Evolutionary conservation across 768 basidiomycete genomes (phyloP), one percentile per base, ranked within the genome.

Genomic region (Tulasnella calospora): DNA sequence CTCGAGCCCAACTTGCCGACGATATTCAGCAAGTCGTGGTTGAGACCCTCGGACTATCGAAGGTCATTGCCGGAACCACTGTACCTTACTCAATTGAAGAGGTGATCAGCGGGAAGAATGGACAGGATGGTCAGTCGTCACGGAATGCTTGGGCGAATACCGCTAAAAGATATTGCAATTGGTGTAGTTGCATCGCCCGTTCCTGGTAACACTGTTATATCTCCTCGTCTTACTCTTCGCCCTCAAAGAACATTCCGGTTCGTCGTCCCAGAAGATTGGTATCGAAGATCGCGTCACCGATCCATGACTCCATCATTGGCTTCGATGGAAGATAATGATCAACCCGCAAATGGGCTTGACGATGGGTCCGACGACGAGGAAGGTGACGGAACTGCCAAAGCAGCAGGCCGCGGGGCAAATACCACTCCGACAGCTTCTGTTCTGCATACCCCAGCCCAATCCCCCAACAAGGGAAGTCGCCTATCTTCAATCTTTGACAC

Each of bases 221-320:
- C 81, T 12, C 44, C 81, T 10, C 67, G 76, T 3, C 57, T 61
- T 23, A 87, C 80, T 84, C 85, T n/a, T 81, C 84, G 4, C 80
- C 82, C 38, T 87, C 87, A 1, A 85, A 81, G 89, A 12, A 82
- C 80, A 10, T 89, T 92, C 82, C 87, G 88, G 36, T 88, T 94
- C 77, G 92, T 90, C 79, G 89, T 95, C 10, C 92, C 92, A 1
- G 92, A 92, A 75, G 91, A 92, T 82, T 94, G 91, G 94, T 94
- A 90, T 83, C 89, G 90, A 78, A 88, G 92, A 23, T 89, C 90
- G 27, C 92, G 88, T 79, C 88, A 90, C 9, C 89, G 89, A 0
- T 85, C 84, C 51, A 81, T 87, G 2, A 78, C 27, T 30, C 57
- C 75, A 3, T 76, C 75, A 19, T 41, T 70, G 36, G 61, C 76